A percentile compares a stretch with the other conserved stretches of the same genome.
Conservation (phyloP, 768 basidiomycete species). For the Neoboletus brunneissimus region DNA sequence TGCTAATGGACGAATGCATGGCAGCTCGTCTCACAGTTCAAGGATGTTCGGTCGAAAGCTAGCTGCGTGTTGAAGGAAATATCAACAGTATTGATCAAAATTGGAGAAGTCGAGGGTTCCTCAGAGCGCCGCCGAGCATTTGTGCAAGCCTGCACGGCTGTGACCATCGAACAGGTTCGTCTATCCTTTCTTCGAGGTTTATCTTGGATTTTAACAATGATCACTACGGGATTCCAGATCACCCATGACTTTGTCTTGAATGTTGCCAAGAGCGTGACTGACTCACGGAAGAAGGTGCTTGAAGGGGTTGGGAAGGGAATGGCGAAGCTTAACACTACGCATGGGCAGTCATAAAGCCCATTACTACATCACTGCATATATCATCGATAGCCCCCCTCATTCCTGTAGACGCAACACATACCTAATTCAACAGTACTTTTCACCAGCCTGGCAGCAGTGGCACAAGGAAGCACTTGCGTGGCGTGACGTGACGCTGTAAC, state of each 20-base stretch:
- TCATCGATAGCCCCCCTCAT: constrained; percentile 27
- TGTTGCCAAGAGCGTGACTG: constrained; percentile 62
- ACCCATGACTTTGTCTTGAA: constrained; percentile 61
- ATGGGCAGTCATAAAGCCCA: constrained; percentile 28
- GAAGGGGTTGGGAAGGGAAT: constrained; percentile 75
- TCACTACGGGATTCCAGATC: constrained; percentile 39
- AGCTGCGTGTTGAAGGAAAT: constrained; percentile 54
- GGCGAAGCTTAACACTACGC: constrained; percentile 45
- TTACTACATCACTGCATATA: constrained; percentile 4
- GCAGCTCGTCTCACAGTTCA: constrained; percentile 68
- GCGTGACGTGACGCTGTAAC: constrained; percentile 21
- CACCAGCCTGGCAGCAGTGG: neutral
- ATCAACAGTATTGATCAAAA: constrained; percentile 47
- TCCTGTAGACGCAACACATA: constrained; percentile 15
- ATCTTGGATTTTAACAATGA: neutral
- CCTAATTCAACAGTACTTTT: neutral
- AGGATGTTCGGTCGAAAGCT: constrained; percentile 55
- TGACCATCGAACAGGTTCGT: constrained; percentile 37
- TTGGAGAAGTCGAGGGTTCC: constrained; percentile 51
- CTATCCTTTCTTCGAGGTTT: neutral
- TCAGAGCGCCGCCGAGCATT: constrained; percentile 51
- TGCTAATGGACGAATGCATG: constrained; percentile 5
- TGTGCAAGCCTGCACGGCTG: constrained; percentile 47
- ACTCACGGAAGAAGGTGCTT: constrained; percentile 66
- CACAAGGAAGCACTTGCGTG: neutral